Evolutionary conservation across 495 filamentous ascomycete genomes (phyloP).

Genomic region (Xylaria longipes): DNA sequence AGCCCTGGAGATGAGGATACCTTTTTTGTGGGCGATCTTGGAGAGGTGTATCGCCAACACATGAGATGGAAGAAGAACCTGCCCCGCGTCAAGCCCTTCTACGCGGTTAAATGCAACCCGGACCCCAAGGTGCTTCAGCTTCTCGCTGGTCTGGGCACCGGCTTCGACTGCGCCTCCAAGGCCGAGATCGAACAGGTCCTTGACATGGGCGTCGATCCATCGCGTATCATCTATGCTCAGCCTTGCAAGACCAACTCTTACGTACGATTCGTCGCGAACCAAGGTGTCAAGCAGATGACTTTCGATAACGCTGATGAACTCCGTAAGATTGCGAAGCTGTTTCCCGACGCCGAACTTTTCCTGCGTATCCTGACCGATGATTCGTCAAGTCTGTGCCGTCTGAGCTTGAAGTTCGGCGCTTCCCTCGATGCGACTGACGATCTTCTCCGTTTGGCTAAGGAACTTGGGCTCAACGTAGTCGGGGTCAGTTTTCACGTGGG

Average conservation of each 20-base stretch:
- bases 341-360: conserved; percentile 86
- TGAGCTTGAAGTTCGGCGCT: conserved; percentile 97
- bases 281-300: conserved; percentile 96
- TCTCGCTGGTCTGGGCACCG: conserved; percentile 84
- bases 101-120: conserved; percentile 97
- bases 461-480: conserved; percentile 92
- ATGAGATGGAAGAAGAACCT: conserved; percentile 97
- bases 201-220: conserved; percentile 81
- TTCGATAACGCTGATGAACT: conserved; percentile 98
- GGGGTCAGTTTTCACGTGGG: conserved; percentile 98
- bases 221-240: conserved; percentile 97
- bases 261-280: conserved; percentile 81
- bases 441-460: conserved; percentile 80
- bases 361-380: conserved; percentile 96
- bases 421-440: conserved; percentile 78
- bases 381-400: conserved; percentile 87
- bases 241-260: conserved; percentile 99
- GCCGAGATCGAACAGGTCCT: conserved; percentile 92
- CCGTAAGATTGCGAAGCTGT: conserved; percentile 93
- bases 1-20: conserved; percentile 92
- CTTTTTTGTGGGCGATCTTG: conserved; percentile 97
- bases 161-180: conserved; percentile 99
- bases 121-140: conserved; percentile 88
- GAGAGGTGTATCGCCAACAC: conserved; percentile 98
- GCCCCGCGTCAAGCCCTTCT: conserved; percentile 92